phyloP scores from a whole-genome alignment of 106 monocot genomes.

The Dendrobium officinale region DNA sequence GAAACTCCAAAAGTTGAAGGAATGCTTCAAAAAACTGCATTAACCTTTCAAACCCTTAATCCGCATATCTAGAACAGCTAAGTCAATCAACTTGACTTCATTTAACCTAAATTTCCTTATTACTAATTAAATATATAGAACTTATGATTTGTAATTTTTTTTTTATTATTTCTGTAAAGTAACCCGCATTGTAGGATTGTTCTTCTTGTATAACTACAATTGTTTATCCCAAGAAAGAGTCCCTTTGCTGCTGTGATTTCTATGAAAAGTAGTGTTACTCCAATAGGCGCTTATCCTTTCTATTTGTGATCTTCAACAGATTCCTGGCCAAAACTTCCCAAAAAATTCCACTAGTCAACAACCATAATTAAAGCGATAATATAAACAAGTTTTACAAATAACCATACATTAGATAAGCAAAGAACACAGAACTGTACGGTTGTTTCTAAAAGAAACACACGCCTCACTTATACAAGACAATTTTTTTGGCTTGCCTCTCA shows the following conservation, averaged over 20 bases:
- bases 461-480: background rate
- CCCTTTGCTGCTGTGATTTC: background rate
- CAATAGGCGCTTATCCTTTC: background rate
- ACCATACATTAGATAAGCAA: background rate
- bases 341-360: background rate
- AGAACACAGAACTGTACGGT: background rate
- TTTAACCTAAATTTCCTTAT: background rate
- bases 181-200: background rate
- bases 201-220: background rate
- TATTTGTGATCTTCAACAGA: background rate
- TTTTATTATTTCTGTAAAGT: background rate
- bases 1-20: no score
- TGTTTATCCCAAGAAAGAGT: background rate
- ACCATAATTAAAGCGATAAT: background rate
- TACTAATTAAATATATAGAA: background rate
- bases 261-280: background rate
- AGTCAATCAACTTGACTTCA: background rate
- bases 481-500: background rate
- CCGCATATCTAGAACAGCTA: background rate
- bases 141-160: background rate
- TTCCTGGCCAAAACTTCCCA: background rate
- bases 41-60: background rate
- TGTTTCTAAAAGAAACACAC: background rate
- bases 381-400: background rate
- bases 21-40: no score